Base-by-base conservation (phyloP, 345 rosid species). In the Lagerstroemia speciosa region DNA sequence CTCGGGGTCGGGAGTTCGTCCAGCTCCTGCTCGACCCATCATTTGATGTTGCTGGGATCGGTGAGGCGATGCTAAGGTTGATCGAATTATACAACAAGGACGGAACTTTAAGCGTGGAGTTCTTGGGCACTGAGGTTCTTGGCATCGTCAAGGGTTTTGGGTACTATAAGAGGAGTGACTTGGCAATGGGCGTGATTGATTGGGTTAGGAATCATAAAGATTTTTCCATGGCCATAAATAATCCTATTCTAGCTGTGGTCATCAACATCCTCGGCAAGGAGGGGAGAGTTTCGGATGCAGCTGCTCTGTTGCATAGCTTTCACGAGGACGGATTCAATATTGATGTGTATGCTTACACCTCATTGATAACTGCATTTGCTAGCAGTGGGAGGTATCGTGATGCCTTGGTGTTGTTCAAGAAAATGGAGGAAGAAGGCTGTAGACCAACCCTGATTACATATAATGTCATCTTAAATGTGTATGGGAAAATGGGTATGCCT, bases 401-500 rank as follows among this genome's bases (percentile, higher is more conserved):
- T 24, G 99, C 99, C 46, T 78, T 85, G 37, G 73, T 69, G 78
- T 83, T 88, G 64, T 88, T 88, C 70, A 80, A 81, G 82, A 85
- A 84, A 77, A 89, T 94, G 95, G 90, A 85, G 71, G 95, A 91
- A 80, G 93, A 84, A 71, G 93, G 89, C n/a, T 86, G 86, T 60
- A 79, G 74, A 50, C 97, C 96, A 9, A 91, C 91, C 76, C 78
- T 94, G 85, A 83, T 91, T 8, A 91, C 97, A 55, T 91, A 94
- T 67, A 94, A 94, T 73, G 90, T 94, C 64, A 73, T 89, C 60
- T 70, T 94, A 79, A 84, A 94, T 77, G 90, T 88, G 71, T 85
- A 84, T 75, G 97, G 99, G 50, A 89, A 94, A 80, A 89, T 94
- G 96, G 99, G 96, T 52, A 89, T 86, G 93, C 86, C 89, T n/a